Conservation (phyloP, 2,329 filamentous ascomycete genomes). For the Nemania serpens region DNA sequence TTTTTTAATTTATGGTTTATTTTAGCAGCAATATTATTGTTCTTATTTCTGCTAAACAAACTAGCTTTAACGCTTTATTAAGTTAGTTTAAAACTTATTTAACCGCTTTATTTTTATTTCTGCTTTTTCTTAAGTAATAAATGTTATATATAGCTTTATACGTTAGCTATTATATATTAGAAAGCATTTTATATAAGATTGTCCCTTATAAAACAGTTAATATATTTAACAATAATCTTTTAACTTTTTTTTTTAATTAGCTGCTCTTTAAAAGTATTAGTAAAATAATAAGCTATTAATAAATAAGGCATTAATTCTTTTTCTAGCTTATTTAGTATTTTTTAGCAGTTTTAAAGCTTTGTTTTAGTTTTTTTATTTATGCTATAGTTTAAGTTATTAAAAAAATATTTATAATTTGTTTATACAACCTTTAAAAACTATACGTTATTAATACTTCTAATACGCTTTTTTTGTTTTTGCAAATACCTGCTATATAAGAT, state of each 20-base stretch:
- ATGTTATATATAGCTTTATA: not conserved
- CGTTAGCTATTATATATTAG: not conserved
- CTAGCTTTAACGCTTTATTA: not conserved
- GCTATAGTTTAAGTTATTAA: not conserved
- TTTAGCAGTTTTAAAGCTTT: not conserved
- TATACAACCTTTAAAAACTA: not conserved
- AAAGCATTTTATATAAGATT: not conserved
- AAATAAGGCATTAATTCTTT: not conserved
- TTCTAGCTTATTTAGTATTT: not conserved
- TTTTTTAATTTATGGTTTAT: not conserved
- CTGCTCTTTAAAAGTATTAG: not conserved
- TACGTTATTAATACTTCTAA: not conserved
- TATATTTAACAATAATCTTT: not conserved
- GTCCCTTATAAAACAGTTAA: not conserved
- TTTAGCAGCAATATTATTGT: not conserved
- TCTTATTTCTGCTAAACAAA: not conserved
- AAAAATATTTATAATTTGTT: slow-evolving; percentile 1
- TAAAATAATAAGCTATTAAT: not conserved
- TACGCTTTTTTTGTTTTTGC: not conserved
- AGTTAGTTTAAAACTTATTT: not conserved
- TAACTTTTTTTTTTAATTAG: not conserved
- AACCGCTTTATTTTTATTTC: not conserved
- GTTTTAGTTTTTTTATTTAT: not conserved
- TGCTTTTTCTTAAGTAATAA: slow-evolving; percentile 1
- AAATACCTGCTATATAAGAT: not conserved